A percentile compares a stretch with the other conserved stretches of the same genome.
phyloP scores from a whole-genome alignment of 2,329 filamentous ascomycete species.

The Colletotrichum tamarilloi region DNA sequence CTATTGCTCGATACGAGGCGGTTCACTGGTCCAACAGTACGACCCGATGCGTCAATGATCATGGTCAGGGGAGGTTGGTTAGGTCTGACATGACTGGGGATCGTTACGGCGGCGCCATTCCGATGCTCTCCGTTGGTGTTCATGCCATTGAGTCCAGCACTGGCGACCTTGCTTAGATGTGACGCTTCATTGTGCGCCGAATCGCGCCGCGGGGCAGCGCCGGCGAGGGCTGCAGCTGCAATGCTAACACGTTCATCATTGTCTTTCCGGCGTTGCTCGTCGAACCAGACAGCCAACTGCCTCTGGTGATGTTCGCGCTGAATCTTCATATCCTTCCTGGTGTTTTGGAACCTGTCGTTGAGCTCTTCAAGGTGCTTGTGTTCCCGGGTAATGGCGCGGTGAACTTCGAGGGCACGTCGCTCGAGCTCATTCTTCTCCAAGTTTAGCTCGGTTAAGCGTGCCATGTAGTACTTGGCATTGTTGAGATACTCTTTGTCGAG shows the following conservation, averaged over 20 bases:
- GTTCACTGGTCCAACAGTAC: constrained; percentile 50
- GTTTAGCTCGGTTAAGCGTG: constrained; percentile 6
- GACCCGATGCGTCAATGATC: constrained; percentile 51
- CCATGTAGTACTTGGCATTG: neutral
- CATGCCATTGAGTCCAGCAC: neutral
- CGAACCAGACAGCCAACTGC: constrained; percentile 13
- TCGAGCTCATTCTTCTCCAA: constrained; percentile 26
- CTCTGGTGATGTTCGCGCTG: neutral
- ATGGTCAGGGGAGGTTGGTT: constrained; percentile 7
- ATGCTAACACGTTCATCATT: constrained; percentile 14
- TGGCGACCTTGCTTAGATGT: neutral
- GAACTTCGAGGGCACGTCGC: constrained; percentile 16
- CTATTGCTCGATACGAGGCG: constrained; percentile 39
- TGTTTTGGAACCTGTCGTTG: constrained; percentile 7
- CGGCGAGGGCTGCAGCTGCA: constrained; percentile 20
- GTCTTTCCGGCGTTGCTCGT: constrained; percentile 2
- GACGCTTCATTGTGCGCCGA: neutral
- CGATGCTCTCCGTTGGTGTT: constrained; percentile 1
- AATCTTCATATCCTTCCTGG: neutral
- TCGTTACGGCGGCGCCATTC: neutral
- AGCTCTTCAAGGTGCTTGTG: constrained; percentile 18
- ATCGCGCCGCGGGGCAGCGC: constrained; percentile 2
- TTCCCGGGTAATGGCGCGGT: constrained; percentile 15
- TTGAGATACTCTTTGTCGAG: constrained; percentile 3
- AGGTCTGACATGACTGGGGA: neutral